Percentiles rank a stretch among this genome's conserved stretches.
phyloP scores from a whole-genome alignment of 495 filamentous ascomycete species.

The Penicillium samsonianum region DNA sequence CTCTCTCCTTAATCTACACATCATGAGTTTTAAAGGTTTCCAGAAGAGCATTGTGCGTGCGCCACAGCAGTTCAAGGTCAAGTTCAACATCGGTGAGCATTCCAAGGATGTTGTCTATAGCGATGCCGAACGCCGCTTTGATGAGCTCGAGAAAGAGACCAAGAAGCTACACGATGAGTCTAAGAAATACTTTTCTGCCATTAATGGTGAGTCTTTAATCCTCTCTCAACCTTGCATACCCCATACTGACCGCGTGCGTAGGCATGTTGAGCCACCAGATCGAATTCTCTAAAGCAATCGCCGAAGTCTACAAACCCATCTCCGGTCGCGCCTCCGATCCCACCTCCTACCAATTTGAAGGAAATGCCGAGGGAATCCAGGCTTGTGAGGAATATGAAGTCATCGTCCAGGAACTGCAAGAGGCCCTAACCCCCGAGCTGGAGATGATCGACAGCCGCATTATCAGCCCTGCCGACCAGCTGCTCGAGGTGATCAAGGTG shows the following conservation, averaged over 20 bases:
- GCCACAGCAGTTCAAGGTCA: slow-evolving; percentile 85
- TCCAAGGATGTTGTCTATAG: slow-evolving; percentile 93
- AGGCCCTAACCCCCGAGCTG: slow-evolving; percentile 83
- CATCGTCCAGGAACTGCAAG: slow-evolving; percentile 87
- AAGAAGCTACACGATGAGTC: slow-evolving; percentile 95
- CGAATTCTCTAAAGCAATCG: slow-evolving; percentile 93
- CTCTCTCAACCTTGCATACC: background rate
- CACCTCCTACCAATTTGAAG: slow-evolving; percentile 73
- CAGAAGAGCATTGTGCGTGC: slow-evolving; percentile 84
- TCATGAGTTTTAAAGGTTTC: slow-evolving; percentile 97
- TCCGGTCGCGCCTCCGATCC: slow-evolving; percentile 95
- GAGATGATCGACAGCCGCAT: slow-evolving; percentile 96
- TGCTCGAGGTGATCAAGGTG: slow-evolving; percentile 92
- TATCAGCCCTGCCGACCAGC: slow-evolving; percentile 90
- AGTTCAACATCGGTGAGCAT: slow-evolving; percentile 90
- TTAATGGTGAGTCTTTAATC: slow-evolving; percentile 63
- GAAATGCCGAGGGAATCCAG: slow-evolving; percentile 89
- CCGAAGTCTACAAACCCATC: slow-evolving; percentile 97
- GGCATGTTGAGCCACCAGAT: slow-evolving; percentile 97
- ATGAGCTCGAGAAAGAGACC: slow-evolving; percentile 92
- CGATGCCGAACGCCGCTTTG: slow-evolving; percentile 91
- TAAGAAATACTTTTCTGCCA: slow-evolving; percentile 92
- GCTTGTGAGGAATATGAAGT: slow-evolving; percentile 96
- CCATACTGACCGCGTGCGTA: slow-evolving; percentile 32
- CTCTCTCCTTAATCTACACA: slow-evolving; percentile 9